Percentiles rank a stretch among this genome's conserved stretches.
phyloP scores from a whole-genome alignment of 441 rosid genomes.

The Erysimum cheiri region DNA sequence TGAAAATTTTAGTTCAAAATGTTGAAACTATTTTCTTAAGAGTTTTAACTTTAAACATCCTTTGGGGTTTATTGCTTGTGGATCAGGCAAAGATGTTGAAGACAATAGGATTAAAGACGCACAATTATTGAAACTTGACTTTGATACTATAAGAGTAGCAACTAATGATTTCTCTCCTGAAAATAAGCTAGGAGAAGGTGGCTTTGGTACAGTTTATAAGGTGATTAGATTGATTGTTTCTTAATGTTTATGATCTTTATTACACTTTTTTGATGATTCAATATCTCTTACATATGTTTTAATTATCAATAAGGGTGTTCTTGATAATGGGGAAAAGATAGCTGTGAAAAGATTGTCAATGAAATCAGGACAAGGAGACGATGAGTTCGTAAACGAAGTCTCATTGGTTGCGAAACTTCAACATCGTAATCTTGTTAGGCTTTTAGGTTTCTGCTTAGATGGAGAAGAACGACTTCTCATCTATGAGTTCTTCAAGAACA shows the following conservation, averaged over 20 bases:
- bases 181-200: constrained; percentile 34
- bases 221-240: constrained; percentile 5
- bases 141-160: constrained; percentile 34
- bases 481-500: constrained; percentile 56
- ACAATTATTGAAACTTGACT: constrained; percentile 17
- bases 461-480: constrained; percentile 53
- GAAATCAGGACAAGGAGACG: constrained; percentile 53
- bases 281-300: background rate
- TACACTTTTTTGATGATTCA: background rate
- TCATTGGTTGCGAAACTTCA: constrained; percentile 53
- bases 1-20: background rate
- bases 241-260: background rate
- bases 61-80: constrained; percentile 4
- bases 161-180: constrained; percentile 34
- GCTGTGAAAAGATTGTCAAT: constrained; percentile 60
- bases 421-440: constrained; percentile 57
- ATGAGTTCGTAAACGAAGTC: constrained; percentile 53
- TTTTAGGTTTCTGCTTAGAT: constrained; percentile 52
- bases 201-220: constrained; percentile 39
- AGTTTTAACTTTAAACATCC: background rate
- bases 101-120: constrained; percentile 19
- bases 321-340: constrained; percentile 45
- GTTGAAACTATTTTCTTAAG: background rate
- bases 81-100: constrained; percentile 26
- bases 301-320: constrained; percentile 36